Evolutionary conservation across 805 yeast genomes (phyloP), one percentile per base, ranked within the genome.

Genomic region (Pichia paraexigua): DNA sequence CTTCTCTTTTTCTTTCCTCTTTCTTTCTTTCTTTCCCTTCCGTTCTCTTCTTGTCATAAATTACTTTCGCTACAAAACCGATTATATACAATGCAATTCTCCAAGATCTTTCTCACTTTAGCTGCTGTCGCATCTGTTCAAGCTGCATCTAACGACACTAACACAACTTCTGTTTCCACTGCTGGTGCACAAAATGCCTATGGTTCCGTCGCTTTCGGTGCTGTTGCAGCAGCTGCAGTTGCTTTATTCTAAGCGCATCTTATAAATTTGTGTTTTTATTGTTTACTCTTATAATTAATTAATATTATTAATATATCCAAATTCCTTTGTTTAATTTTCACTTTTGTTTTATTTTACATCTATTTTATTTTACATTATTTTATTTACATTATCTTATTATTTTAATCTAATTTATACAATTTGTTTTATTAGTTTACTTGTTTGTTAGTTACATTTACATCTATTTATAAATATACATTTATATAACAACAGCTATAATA

Each of bases 221-320:
- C 87, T 63, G 87, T 83, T 68, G 87, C 85, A 61, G 91, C 90
- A 60, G 91, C 90, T 65, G 91, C 88, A 78, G 82, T 83, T 50
- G 72, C 73, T 62, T 60, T 69, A 54, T 63, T 69, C 59, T 69
- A 69, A 66, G 66, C 43, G 47, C 48, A 15, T 17, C 15, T 17
- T 24, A 18, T 13, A 22, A 22, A 20, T 9, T 37, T 37, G 25
- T 21, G 12, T 21, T 41, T 41, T 24, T 21, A 21, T 24, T 17
- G 24, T 22, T 41, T 39, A 39, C 24, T 39, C 2, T n/a, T 20
- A n/a, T n/a, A 6, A 20, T 12, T 22, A 21, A 5, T 40, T 41
- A 41, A 41, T 20, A 8, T 15, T 24, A 41, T 17, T 41, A 20
- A 22, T 24, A 18, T 17, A 15, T n/a, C 18, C 17, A 35, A 35